Evolutionary conservation across 805 yeast genomes (phyloP).

Genomic region (Candida tallmaniae): DNA sequence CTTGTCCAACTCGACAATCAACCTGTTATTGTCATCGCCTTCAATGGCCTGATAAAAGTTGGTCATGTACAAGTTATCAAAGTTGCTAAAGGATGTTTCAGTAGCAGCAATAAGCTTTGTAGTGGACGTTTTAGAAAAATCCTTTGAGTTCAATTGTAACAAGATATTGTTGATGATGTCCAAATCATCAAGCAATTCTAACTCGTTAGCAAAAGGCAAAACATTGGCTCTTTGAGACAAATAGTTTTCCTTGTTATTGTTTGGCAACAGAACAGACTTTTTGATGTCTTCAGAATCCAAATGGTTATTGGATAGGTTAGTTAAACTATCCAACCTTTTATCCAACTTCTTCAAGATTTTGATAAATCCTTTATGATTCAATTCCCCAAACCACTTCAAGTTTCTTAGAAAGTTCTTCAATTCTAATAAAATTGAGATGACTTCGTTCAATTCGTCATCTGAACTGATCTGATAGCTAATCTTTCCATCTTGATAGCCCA

Average conservation of each 20-base stretch:
- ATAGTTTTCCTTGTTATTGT: conserved; percentile 34
- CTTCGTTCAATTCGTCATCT: conserved; percentile 38
- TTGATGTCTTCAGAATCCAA: too few relatives aligned
- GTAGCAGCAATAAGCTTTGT: background rate
- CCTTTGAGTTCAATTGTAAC: conserved; percentile 44
- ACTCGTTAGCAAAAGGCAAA: conserved; percentile 71
- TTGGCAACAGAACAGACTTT: conserved; percentile 17
- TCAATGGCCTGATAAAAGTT: conserved; percentile 14
- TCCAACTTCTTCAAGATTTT: conserved; percentile 89
- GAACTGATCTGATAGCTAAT: conserved; percentile 31
- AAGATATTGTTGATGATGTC: conserved; percentile 48
- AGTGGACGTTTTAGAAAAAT: conserved; percentile 1
- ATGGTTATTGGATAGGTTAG: conserved; percentile 13
- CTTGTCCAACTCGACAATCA: conserved; percentile 37
- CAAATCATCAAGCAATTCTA: conserved; percentile 52
- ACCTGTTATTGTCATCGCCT: conserved; percentile 40
- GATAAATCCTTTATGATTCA: conserved; percentile 83
- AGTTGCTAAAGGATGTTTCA: conserved; percentile 1
- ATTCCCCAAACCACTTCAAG: conserved; percentile 90
- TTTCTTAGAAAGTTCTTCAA: conserved; percentile 72
- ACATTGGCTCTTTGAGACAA: conserved; percentile 66
- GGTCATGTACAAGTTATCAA: conserved; percentile 9
- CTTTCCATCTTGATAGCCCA: conserved; percentile 24
- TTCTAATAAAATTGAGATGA: conserved; percentile 58
- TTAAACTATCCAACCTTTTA: conserved; percentile 50